Conservation (phyloP, 805 yeast genomes). For the Vanderwaltozyma tropicalis region DNA sequence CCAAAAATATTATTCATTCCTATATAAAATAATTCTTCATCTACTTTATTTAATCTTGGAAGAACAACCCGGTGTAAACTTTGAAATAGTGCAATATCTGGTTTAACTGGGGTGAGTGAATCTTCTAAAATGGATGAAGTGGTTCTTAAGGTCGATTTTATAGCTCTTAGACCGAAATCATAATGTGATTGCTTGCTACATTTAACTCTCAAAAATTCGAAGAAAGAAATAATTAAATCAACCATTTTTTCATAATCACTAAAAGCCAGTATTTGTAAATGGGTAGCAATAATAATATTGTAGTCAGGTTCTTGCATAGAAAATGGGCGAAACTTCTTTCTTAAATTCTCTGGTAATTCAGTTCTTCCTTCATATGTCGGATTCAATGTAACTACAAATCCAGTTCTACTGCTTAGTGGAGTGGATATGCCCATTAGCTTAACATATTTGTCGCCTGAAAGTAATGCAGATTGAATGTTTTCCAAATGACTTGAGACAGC, state of each 20-base stretch:
- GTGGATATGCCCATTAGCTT: constrained; percentile 14
- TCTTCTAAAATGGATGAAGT: too few species aligned
- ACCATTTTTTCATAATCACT: constrained; percentile 37
- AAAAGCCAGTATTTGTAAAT: constrained; percentile 70
- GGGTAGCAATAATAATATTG: constrained; percentile 53
- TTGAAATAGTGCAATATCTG: constrained; percentile 8
- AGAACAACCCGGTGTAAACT: constrained; percentile 52
- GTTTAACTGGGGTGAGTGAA: too few species aligned
- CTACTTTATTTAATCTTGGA: constrained; percentile 55
- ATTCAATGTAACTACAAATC: constrained; percentile 83
- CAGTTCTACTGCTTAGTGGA: constrained; percentile 40
- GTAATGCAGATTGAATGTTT: constrained; percentile 48
- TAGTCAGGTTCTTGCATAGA: constrained; percentile 67
- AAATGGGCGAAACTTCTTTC: constrained; percentile 64
- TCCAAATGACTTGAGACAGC: constrained; percentile 79
- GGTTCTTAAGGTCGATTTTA: constrained; percentile 27
- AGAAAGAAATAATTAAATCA: constrained; percentile 41
- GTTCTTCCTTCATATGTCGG: constrained; percentile 83
- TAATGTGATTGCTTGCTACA: constrained; percentile 60
- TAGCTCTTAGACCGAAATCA: constrained; percentile 73
- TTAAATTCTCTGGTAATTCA: constrained; percentile 74
- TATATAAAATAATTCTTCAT: constrained; percentile 25
- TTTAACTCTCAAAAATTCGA: constrained; percentile 31
- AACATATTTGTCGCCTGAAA: background rate
- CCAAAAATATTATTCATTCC: background rate